Conservation (phyloP, 192 early-diverging fungal genomes). For the Coemansia sp. region DNA sequence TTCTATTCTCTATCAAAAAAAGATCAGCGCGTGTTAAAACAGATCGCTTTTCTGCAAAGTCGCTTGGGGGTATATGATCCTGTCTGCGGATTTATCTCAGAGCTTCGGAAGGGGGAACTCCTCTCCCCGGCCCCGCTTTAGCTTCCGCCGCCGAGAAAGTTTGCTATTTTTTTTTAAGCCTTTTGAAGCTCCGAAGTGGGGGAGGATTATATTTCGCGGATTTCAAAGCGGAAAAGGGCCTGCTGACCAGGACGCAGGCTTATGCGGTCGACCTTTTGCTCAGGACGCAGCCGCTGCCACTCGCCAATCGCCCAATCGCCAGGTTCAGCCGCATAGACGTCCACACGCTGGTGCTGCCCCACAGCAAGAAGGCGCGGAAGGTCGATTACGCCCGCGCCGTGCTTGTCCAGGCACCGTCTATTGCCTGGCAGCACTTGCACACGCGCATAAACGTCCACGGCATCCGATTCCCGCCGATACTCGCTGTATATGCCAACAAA, state of each 20-base stretch:
- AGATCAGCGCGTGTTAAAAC: too few species aligned
- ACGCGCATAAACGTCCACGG: slow-evolving; percentile 13
- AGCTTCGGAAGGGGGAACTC: too few species aligned
- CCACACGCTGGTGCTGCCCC: neutral
- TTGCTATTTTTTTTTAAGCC: too few species aligned
- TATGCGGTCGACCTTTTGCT: slow-evolving; percentile 4
- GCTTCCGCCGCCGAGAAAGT: too few species aligned
- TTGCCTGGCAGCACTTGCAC: slow-evolving; percentile 10
- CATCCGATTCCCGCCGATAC: neutral
- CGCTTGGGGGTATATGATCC: too few species aligned
- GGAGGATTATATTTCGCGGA: neutral
- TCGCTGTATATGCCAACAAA: slow-evolving; percentile 30
- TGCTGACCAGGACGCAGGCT: slow-evolving; percentile 23
- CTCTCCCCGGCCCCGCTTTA: too few species aligned
- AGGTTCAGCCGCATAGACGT: slow-evolving; percentile 2
- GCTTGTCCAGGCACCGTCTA: neutral
- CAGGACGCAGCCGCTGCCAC: neutral
- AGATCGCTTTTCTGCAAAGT: too few species aligned
- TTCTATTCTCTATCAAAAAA: too few species aligned
- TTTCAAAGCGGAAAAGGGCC: slow-evolving; percentile 18
- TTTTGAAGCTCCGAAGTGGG: too few species aligned
- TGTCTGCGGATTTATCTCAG: too few species aligned
- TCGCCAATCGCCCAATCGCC: slow-evolving; percentile 41
- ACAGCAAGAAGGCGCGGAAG: slow-evolving; percentile 1
- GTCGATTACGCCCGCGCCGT: neutral